These are phyloP conservation scores for Hypholoma sublateritium DNA, from an alignment of 768 basidiomycete species.

Conservation along the genomic window DNA sequence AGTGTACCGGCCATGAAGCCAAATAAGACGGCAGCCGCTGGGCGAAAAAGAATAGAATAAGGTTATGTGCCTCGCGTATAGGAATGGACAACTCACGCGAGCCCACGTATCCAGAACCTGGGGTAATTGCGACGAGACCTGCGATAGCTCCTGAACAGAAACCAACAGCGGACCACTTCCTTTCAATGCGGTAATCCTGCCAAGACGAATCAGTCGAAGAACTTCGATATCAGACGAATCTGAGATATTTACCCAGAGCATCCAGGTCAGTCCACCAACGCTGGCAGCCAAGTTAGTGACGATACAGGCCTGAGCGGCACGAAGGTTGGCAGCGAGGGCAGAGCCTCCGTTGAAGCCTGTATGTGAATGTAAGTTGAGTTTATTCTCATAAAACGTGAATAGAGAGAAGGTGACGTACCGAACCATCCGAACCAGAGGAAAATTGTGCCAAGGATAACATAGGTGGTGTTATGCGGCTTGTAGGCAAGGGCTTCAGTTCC, in stretches of 20 bases:
- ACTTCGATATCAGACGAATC: background rate
- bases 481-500: slow-evolving; percentile 92
- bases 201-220: background rate
- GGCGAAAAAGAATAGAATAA: slow-evolving; percentile 3
- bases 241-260: slow-evolving; percentile 65
- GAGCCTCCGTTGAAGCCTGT: slow-evolving; percentile 87
- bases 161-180: slow-evolving; percentile 91
- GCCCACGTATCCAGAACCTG: slow-evolving; percentile 80
- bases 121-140: slow-evolving; percentile 89
- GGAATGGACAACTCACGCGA: slow-evolving; percentile 47
- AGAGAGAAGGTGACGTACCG: slow-evolving; percentile 27
- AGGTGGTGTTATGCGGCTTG: slow-evolving; percentile 91
- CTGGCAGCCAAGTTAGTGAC: slow-evolving; percentile 91
- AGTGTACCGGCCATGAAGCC: slow-evolving; percentile 82
- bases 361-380: background rate
- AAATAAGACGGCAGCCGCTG: slow-evolving; percentile 81
- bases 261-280: slow-evolving; percentile 88
- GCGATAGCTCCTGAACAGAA: slow-evolving; percentile 95
- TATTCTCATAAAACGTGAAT: background rate
- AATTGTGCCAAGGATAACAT: slow-evolving; percentile 88
- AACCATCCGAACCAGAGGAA: slow-evolving; percentile 98
- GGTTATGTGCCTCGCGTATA: background rate
- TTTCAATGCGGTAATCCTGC: slow-evolving; percentile 88
- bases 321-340: slow-evolving; percentile 86
- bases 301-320: slow-evolving; percentile 86